Conservation (phyloP, 768 basidiomycete species). For the Leucogyrophana mollusca region DNA sequence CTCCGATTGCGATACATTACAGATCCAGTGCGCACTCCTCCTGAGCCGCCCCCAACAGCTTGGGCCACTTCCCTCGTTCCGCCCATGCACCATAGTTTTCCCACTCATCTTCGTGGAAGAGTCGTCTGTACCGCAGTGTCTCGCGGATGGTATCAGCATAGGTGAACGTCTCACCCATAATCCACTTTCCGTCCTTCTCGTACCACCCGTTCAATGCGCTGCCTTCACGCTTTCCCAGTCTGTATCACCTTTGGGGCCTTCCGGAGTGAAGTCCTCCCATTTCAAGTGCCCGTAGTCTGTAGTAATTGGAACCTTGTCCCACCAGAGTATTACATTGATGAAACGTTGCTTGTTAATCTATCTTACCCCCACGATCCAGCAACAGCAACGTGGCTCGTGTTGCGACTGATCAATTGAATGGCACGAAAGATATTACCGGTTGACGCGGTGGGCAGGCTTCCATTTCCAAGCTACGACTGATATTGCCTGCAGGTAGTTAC, state of each 20-base stretch:
- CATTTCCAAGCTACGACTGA: too few species aligned
- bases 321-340: too few species aligned
- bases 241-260: slow-evolving; percentile 29
- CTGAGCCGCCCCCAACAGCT: slow-evolving; percentile 20
- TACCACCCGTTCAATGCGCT: slow-evolving; percentile 20
- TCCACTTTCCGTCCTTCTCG: slow-evolving; percentile 28
- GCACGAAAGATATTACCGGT: too few species aligned
- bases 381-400: too few species aligned
- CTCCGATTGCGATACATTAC: too few species aligned
- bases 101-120: slow-evolving; percentile 37
- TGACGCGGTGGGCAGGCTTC: too few species aligned
- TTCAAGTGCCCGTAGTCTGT: too few species aligned
- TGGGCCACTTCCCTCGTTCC: slow-evolving; percentile 26
- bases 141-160: slow-evolving; percentile 40
- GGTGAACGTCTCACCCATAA: slow-evolving; percentile 35
- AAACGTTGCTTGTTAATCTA: too few species aligned
- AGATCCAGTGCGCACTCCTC: slow-evolving; percentile 22
- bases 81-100: slow-evolving; percentile 31
- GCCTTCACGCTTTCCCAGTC: slow-evolving; percentile 39
- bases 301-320: too few species aligned
- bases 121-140: slow-evolving; percentile 28
- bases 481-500: slow-evolving; percentile 12
- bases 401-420: too few species aligned
- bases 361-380: too few species aligned
- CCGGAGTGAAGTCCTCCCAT: slow-evolving; percentile 39